Conservation (phyloP, 2,329 filamentous ascomycete species). For the Aspergillus terreus region DNA sequence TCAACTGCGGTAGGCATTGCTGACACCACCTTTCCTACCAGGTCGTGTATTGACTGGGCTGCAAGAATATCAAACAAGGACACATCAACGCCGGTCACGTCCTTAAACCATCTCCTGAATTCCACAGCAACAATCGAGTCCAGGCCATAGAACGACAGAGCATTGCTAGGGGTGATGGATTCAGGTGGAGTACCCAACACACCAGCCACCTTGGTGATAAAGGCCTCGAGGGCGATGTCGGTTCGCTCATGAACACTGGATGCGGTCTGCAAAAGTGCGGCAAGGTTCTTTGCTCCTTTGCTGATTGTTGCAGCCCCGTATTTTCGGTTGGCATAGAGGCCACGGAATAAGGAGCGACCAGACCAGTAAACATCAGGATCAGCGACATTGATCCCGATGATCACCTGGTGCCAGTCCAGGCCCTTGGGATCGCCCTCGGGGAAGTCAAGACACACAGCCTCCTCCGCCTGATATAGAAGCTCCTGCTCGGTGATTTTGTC, state of each 20-base stretch:
- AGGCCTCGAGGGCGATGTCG: neutral
- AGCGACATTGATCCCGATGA: neutral
- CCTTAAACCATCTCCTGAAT: conserved; percentile 19
- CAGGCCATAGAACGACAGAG: conserved; percentile 15
- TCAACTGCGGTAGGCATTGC: neutral
- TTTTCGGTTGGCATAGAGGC: neutral
- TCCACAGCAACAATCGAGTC: conserved; percentile 26
- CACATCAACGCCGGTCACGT: conserved; percentile 16
- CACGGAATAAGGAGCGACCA: neutral
- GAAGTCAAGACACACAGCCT: neutral
- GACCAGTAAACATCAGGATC: neutral
- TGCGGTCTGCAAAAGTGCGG: neutral
- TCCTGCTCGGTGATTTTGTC: neutral
- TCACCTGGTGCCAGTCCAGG: neutral
- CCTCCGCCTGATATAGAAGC: neutral
- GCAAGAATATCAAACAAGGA: conserved; percentile 8
- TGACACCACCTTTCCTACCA: neutral
- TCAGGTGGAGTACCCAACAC: neutral
- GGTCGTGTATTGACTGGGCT: neutral
- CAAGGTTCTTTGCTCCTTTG: neutral
- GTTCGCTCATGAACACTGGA: neutral
- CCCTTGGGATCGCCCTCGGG: neutral
- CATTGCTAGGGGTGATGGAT: neutral
- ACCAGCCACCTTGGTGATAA: neutral
- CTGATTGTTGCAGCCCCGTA: neutral